Conservation (phyloP, 2,329 filamentous ascomycete species). For the Aspergillus sp. region DNA sequence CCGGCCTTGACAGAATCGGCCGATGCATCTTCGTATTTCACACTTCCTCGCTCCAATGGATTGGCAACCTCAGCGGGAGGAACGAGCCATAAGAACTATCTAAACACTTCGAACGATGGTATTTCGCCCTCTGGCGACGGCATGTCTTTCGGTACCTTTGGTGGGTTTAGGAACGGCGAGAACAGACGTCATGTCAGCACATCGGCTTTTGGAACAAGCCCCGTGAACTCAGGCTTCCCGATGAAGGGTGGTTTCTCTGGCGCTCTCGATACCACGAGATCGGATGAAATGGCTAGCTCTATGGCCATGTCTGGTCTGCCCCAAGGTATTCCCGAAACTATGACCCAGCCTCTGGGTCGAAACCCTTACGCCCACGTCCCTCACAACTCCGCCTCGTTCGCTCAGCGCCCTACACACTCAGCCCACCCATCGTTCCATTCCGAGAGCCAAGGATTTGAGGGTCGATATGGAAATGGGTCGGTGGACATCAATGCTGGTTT, state of each 20-base stretch:
- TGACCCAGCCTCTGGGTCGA: conserved; percentile 20
- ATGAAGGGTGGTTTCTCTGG: conserved; percentile 25
- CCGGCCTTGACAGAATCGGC: conserved; percentile 38
- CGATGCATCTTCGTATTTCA: conserved; percentile 44
- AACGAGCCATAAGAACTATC: conserved; percentile 26
- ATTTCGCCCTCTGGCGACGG: conserved; percentile 31
- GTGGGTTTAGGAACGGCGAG: conserved; percentile 30
- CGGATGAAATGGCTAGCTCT: conserved; percentile 23
- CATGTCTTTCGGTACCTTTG: conserved; percentile 24
- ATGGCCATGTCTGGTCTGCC: conserved; percentile 26
- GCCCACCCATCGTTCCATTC: conserved; percentile 36
- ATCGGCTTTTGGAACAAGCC: conserved; percentile 25
- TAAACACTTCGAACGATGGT: conserved; percentile 26
- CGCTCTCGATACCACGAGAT: conserved; percentile 22
- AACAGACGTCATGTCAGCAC: conserved; percentile 26
- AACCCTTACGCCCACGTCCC: conserved; percentile 28
- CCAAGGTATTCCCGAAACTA: conserved; percentile 23
- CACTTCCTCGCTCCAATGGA: conserved; percentile 39
- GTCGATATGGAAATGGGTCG: conserved; percentile 21
- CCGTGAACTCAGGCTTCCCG: conserved; percentile 25
- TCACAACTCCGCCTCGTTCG: conserved; percentile 30
- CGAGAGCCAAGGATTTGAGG: conserved; percentile 30
- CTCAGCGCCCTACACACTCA: conserved; percentile 31
- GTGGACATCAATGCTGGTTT: conserved; percentile 28
- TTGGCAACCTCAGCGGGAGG: conserved; percentile 31